Base-by-base conservation (phyloP, 2,329 filamentous ascomycete genomes). In the Aspergillaceae sp. region DNA sequence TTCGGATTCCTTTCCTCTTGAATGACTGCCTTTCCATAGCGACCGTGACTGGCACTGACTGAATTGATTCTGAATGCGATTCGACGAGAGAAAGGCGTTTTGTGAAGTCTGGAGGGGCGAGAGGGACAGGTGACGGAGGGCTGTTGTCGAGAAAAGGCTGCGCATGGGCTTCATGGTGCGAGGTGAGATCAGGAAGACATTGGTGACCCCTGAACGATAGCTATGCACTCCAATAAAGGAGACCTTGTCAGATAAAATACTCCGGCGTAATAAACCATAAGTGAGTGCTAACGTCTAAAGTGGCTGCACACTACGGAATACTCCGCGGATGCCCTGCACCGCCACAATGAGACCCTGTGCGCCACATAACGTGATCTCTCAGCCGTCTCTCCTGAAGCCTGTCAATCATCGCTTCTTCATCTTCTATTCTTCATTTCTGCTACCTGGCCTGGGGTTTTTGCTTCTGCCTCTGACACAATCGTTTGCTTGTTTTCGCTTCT, bases 91-190 rank as follows among this genome's bases (percentile, higher is more conserved):
- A 35, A 54, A 48, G 7, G 52, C 45, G 8, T 45, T 6, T 43
- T 43, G 56, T 29, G 54, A 36, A 28, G 40, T 45, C 46, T 50
- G 43, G 36, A 51, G 41, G 11, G 63, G 54, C 30, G 51, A 5
- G 10, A 62, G 42, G 50, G 65, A 64, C 41, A 55, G 57, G 40
- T 53, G 57, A 44, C 62, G 61, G 44, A 65, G 51, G 11, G 57
- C 59, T 41, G 63, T 61, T 42, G 62, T 56, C 7, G 58, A 64
- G 36, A 62, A 45, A 48, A 66, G 56, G 38, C 60, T 54, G 43
- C 63, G 61, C 29, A 55, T 58, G 47, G 64, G 62, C 45, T 58
- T 56, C 19, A 19, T 19, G 19, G 2, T 19, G 19, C 19, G 19
- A 2, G 19, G 19, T 19, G 19, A 19, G 19, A 19, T 19, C 19